Percentiles rank a stretch among this genome's conserved stretches.
Conservation (phyloP, 2,329 filamentous ascomycete genomes). For the Colletotrichum sp. region DNA sequence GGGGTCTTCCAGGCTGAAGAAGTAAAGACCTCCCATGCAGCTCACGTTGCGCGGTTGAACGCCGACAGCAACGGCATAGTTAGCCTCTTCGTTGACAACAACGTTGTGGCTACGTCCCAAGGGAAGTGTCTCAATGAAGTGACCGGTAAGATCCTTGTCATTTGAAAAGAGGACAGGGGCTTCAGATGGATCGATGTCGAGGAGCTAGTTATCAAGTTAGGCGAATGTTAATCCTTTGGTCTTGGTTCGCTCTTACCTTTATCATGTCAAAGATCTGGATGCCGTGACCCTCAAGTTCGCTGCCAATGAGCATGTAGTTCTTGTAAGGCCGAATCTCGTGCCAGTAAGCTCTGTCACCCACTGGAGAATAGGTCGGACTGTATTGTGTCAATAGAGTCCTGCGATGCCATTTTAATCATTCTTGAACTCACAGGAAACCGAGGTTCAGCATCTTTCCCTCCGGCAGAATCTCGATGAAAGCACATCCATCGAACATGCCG, state of each 20-base stretch:
- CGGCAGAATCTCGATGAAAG: slow-evolving; percentile 47
- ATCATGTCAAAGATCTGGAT: slow-evolving; percentile 68
- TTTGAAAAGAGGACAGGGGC: slow-evolving; percentile 33
- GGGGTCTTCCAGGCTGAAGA: slow-evolving; percentile 58
- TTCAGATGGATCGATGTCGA: slow-evolving; percentile 40
- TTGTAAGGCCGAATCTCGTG: slow-evolving; percentile 39
- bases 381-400: background rate
- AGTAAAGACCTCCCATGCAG: slow-evolving; percentile 56
- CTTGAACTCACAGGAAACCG: slow-evolving; percentile 38
- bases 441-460: slow-evolving; percentile 47
- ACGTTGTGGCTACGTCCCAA: slow-evolving; percentile 53
- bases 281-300: slow-evolving; percentile 50
- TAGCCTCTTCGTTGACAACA: slow-evolving; percentile 50
- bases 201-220: slow-evolving; percentile 28
- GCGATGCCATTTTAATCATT: background rate
- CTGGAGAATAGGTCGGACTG: slow-evolving; percentile 18
- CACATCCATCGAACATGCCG: slow-evolving; percentile 42
- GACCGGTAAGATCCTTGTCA: slow-evolving; percentile 31
- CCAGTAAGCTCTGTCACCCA: slow-evolving; percentile 29
- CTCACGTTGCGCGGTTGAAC: slow-evolving; percentile 35
- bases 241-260: slow-evolving; percentile 31
- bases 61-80: slow-evolving; percentile 47
- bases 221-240: accelerated
- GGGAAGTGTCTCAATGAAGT: slow-evolving; percentile 31
- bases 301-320: slow-evolving; percentile 37